Evolutionary conservation across 306 rosid species (phyloP).

Genomic region (Lablab purpureus): DNA sequence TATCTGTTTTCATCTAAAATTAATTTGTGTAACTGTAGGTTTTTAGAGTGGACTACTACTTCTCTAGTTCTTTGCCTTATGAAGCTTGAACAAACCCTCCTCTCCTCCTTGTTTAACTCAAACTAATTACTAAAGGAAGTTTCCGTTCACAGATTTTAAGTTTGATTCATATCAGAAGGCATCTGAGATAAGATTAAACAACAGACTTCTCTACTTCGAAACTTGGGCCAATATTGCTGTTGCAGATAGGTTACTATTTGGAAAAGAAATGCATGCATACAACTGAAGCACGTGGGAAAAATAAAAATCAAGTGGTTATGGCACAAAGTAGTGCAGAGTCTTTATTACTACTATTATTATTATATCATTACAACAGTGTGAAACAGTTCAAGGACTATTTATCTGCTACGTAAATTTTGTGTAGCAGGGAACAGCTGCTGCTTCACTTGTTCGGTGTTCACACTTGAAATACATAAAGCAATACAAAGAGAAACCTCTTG

Average conservation of each 20-base stretch:
- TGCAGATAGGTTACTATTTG: constrained; percentile 5
- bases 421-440: constrained; percentile 36
- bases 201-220: constrained; percentile 7
- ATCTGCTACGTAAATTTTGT: constrained; percentile 14
- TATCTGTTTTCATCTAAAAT: background rate
- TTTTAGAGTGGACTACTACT: background rate
- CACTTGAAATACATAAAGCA: constrained; percentile 23
- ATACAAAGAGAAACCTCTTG: constrained; percentile 28
- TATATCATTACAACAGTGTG: constrained; percentile 27
- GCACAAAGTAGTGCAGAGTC: constrained; percentile 27
- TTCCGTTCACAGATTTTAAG: background rate
- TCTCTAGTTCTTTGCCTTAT: background rate
- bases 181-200: constrained; percentile 15
- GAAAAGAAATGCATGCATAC: background rate
- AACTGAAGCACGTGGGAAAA: background rate
- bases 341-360: background rate
- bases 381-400: constrained; percentile 34
- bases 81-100: background rate
- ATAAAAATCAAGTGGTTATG: background rate
- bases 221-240: background rate
- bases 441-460: constrained; percentile 37
- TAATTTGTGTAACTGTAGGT: background rate
- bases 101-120: background rate
- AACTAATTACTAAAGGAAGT: background rate
- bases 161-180: constrained; percentile 13